Conservation (phyloP, 768 basidiomycete species). For the Rickenella mellea region DNA sequence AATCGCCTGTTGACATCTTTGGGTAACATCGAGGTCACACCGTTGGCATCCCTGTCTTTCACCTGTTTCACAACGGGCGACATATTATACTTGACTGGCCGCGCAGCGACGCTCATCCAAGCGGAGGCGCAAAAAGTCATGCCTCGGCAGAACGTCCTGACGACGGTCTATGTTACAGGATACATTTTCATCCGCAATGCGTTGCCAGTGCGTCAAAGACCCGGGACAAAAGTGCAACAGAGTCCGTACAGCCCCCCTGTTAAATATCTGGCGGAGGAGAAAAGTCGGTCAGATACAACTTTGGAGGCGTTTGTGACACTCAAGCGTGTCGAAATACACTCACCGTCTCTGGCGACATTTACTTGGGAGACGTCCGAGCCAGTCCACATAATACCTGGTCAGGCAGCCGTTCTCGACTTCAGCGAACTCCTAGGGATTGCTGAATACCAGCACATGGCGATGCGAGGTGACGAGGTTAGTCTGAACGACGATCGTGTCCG, state of each 20-base stretch:
- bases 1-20: conserved; percentile 57
- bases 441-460: conserved; percentile 44
- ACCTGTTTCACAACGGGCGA: conserved; percentile 42
- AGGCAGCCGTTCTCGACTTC: conserved; percentile 48
- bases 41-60: conserved; percentile 49
- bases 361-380: conserved; percentile 30
- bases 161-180: conserved; percentile 39
- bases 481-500: conserved; percentile 55
- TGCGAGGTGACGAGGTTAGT: conserved; percentile 28
- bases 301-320: conserved; percentile 1
- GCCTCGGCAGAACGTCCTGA: conserved; percentile 44
- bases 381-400: conserved; percentile 26
- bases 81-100: conserved; percentile 55
- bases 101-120: conserved; percentile 40
- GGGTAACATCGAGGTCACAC: conserved; percentile 50
- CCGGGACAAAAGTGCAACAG: conserved; percentile 17
- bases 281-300: conserved; percentile 8
- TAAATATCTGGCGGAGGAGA: conserved; percentile 41
- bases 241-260: conserved; percentile 57
- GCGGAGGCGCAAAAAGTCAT: conserved; percentile 39
- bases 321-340: conserved; percentile 29
- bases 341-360: conserved; percentile 44
- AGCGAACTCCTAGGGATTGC: conserved; percentile 36
- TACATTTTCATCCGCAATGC: conserved; percentile 45
- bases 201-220: conserved; percentile 39